Conservation (phyloP, 2,329 filamentous ascomycete genomes). For the Coleophoma eucalyptorum region DNA sequence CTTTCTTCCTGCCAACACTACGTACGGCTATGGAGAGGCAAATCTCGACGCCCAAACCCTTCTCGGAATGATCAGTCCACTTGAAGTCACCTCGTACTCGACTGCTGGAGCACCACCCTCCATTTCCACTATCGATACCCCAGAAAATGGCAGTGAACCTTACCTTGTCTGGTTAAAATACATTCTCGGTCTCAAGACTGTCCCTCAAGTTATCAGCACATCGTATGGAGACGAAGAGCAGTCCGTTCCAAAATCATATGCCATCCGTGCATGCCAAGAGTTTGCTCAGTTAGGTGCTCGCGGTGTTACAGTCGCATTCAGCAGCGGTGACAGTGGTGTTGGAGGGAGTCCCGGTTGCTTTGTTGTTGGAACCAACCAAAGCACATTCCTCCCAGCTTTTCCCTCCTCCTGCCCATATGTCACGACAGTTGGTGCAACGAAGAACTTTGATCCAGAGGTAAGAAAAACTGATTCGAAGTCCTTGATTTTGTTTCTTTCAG, state of each 20-base stretch:
- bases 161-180: conserved; percentile 58
- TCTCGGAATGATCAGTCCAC: conserved; percentile 45
- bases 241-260: conserved; percentile 48
- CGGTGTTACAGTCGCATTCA: conserved; percentile 47
- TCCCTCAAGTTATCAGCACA: conserved; percentile 54
- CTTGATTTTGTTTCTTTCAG: too few relatives aligned
- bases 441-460: conserved; percentile 23
- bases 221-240: conserved; percentile 58
- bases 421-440: conserved; percentile 20
- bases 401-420: conserved; percentile 40
- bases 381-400: conserved; percentile 50
- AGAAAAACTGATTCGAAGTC: conserved; percentile 31
- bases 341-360: conserved; percentile 36
- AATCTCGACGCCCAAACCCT: conserved; percentile 53
- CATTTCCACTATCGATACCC: conserved; percentile 29
- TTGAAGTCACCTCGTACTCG: background rate
- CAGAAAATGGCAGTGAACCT: conserved; percentile 57
- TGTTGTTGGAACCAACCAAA: conserved; percentile 52
- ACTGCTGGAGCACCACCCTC: conserved; percentile 29
- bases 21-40: conserved; percentile 33
- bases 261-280: conserved; percentile 47
- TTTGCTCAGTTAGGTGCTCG: conserved; percentile 49
- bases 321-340: conserved; percentile 48
- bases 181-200: conserved; percentile 39
- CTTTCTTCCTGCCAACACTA: too few relatives aligned